Conservation (phyloP, 441 rosid genomes). For the Bocquillonia castaneifolia region DNA sequence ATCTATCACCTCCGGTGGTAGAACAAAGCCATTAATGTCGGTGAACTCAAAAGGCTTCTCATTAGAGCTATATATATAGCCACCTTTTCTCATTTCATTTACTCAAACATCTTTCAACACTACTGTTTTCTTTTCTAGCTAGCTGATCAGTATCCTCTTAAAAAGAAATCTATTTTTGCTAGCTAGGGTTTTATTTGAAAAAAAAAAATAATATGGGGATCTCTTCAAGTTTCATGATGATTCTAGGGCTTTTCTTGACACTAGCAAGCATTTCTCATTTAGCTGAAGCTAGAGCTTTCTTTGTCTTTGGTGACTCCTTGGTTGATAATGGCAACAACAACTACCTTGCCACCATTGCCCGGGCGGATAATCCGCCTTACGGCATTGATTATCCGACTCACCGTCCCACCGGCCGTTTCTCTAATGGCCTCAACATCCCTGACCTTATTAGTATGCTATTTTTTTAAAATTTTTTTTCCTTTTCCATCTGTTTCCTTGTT, state of each 20-base stretch:
- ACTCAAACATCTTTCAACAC: neutral
- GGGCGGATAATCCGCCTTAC: constrained; percentile 79
- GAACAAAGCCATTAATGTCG: constrained; percentile 8
- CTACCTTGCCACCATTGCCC: constrained; percentile 77
- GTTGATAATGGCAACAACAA: constrained; percentile 94
- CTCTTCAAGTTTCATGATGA: neutral
- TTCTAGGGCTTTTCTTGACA: constrained; percentile 21
- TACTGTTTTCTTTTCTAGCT: neutral
- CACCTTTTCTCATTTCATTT: neutral
- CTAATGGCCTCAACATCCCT: constrained; percentile 90
- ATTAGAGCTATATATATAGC: neutral
- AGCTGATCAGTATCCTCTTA: neutral
- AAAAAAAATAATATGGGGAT: constrained; percentile 20
- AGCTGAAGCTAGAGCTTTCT: constrained; percentile 79
- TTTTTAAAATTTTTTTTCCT: too few species aligned
- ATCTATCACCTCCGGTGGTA: constrained; percentile 2
- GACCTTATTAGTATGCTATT: constrained; percentile 61
- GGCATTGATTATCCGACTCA: constrained; percentile 87
- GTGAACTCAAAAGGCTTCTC: neutral
- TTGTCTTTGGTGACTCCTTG: constrained; percentile 89
- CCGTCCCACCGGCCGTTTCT: constrained; percentile 83
- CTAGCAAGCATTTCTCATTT: constrained; percentile 27
- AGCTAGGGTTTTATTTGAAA: constrained; percentile 14
- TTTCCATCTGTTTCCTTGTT: too few species aligned
- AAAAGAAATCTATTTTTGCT: neutral